Base-by-base conservation (phyloP, 306 rosid genomes). In the Fragaria nilgerrensis region DNA sequence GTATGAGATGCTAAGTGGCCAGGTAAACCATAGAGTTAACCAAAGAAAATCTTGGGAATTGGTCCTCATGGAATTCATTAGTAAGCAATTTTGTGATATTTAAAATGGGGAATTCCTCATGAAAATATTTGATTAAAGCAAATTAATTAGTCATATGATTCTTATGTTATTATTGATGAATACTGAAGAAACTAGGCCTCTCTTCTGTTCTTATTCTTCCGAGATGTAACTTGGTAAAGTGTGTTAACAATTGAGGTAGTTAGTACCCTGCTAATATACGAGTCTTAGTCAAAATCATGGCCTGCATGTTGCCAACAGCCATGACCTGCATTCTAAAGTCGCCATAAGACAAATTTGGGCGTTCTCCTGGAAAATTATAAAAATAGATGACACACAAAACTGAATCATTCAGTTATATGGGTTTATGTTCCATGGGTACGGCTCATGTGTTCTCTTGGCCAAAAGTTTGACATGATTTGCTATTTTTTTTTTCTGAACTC, bases 1-100 rank as follows among this genome's bases (percentile, higher is more conserved):
- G 91, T 95, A 75, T 85, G 98, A 95, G 84, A 95, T 95, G 98
- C 88, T 95, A 65, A 82, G 89, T 9, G 98, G 98, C 75, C 90
- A 90, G 97, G 98, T 95, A 89, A 83, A 68, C 22, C 22, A 39
- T 10, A 0, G 58, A 66, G 25, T 9, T 59, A 44, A 41, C 53
- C 41, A 55, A 8, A 5, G 45, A 25, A 74, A 11, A 56, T 23
- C 19, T 49, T 37, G n/a, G 11, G 48, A 68, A 69, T 59, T 59
- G 50, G 36, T 47, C 67, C 45, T 68, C 22, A 22, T 29, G 41
- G 68, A 29, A 59, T 32, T 32, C 4, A 32, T 32, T 32, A 29
- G 32, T 2, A 29, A 29, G 32, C 32, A 29, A 29, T 29, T 3
- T 29, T 29, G 3, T 29, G 36, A 32, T 32, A 3, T 3, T 32